These are phyloP conservation scores for Jasminum sambac DNA, from an alignment of 257 asterid species.

Conservation along the genomic window DNA sequence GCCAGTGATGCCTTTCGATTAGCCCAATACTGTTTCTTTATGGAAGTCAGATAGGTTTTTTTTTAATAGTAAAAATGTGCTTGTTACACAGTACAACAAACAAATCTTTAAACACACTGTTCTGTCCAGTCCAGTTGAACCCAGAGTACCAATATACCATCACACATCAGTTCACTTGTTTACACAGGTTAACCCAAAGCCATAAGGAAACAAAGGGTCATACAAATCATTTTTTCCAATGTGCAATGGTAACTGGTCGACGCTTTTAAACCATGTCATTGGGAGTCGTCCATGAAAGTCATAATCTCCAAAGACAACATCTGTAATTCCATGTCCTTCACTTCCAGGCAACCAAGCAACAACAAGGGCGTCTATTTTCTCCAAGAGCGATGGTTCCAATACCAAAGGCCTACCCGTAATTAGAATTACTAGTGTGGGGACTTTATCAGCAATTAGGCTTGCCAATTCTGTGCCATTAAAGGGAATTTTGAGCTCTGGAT, in stretches of 20 bases:
- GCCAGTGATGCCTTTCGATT: background rate
- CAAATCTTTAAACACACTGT: background rate
- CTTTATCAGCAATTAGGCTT: conserved; percentile 43
- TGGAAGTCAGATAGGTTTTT: background rate
- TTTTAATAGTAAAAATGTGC: background rate
- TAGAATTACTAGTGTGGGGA: conserved; percentile 63
- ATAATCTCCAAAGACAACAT: conserved; percentile 75
- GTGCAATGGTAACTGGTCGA: conserved; percentile 64
- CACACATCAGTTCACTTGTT: background rate
- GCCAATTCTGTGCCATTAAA: conserved; percentile 54
- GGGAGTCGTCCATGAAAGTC: conserved; percentile 77
- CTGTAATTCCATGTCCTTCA: conserved; percentile 69
- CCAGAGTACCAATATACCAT: background rate
- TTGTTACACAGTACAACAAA: background rate
- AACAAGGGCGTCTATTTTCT: conserved; percentile 61
- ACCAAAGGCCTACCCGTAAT: conserved; percentile 79
- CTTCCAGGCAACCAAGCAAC: conserved; percentile 95
- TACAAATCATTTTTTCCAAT: conserved; percentile 36
- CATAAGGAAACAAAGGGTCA: conserved; percentile 75
- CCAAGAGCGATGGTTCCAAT: conserved; percentile 50
- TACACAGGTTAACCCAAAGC: conserved; percentile 60
- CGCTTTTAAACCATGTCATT: conserved; percentile 64
- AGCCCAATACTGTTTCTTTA: background rate
- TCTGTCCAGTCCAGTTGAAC: background rate
- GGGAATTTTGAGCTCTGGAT: conserved; percentile 56